Conservation (phyloP, 768 basidiomycete species). For the Russula compacta region DNA sequence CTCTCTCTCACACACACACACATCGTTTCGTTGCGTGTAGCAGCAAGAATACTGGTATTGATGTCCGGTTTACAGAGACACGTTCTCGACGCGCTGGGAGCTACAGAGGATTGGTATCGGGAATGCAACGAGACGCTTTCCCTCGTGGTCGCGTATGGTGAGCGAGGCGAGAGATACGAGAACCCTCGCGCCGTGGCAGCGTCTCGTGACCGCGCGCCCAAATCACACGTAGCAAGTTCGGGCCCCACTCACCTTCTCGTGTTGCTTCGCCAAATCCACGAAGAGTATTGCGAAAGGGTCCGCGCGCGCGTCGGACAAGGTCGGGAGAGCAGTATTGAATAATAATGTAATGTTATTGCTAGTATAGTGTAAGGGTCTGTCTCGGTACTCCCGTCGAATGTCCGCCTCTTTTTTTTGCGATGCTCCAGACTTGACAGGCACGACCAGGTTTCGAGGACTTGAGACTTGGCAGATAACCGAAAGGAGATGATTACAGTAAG, state of each 20-base stretch:
- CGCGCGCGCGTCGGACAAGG: neutral
- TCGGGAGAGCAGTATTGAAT: neutral
- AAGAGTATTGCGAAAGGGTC: conserved; percentile 7
- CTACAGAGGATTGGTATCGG: conserved; percentile 12
- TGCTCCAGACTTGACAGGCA: no score
- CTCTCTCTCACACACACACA: no score
- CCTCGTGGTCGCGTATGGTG: conserved; percentile 9
- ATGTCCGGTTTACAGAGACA: neutral
- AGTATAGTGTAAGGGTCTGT: no score
- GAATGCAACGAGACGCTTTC: conserved; percentile 15
- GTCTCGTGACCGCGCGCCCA: conserved; percentile 10
- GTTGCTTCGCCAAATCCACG: conserved; percentile 10
- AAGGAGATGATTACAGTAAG: no score
- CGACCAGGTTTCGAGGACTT: no score
- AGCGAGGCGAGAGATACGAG: conserved; percentile 5
- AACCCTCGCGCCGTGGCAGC: conserved; percentile 7
- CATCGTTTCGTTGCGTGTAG: neutral
- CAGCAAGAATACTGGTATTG: neutral
- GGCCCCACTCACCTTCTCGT: conserved; percentile 6
- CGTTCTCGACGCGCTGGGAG: conserved; percentile 7
- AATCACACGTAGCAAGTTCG: neutral
- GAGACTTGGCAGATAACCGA: no score
- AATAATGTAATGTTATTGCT: neutral
- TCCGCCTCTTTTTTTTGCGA: no score
- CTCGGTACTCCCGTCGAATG: no score